Conservation (phyloP, 1,139 yeast genomes). For the Candida anutae region DNA sequence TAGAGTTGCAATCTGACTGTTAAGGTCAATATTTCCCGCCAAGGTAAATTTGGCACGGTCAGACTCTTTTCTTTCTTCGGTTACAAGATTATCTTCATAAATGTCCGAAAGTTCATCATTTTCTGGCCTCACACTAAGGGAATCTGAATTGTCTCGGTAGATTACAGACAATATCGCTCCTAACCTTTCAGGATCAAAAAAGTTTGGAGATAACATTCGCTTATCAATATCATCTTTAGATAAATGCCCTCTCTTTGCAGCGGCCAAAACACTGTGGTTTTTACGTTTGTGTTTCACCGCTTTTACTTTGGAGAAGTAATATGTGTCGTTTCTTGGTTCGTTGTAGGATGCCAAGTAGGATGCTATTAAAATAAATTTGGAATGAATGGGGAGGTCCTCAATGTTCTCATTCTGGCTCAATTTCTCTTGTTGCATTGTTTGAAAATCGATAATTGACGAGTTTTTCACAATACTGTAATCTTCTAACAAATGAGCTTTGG, state of each 20-base stretch:
- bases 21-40: constrained; percentile 40
- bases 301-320: constrained; percentile 52
- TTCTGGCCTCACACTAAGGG: constrained; percentile 17
- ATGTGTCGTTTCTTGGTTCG: constrained; percentile 51
- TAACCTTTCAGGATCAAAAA: constrained; percentile 62
- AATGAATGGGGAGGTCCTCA: constrained; percentile 42
- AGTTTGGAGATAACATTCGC: constrained; percentile 49
- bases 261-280: constrained; percentile 13
- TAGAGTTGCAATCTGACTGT: constrained; percentile 54
- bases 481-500: constrained; percentile 31
- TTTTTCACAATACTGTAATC: constrained; percentile 33
- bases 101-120: constrained; percentile 18
- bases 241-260: constrained; percentile 29
- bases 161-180: constrained; percentile 60
- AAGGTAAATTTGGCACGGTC: constrained; percentile 26
- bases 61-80: constrained; percentile 23
- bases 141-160: constrained; percentile 31
- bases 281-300: constrained; percentile 34
- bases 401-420: constrained; percentile 11
- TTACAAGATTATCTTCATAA: constrained; percentile 23
- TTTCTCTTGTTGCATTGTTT: constrained; percentile 16
- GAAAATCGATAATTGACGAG: constrained; percentile 21
- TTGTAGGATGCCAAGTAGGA: constrained; percentile 66
- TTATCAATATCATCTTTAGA: constrained; percentile 42
- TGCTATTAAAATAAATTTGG: constrained; percentile 59